A percentile compares a stretch with the other conserved stretches of the same genome.
Evolutionary conservation across 106 monocot species (phyloP).

Genomic region (Apostasia ramifera): DNA sequence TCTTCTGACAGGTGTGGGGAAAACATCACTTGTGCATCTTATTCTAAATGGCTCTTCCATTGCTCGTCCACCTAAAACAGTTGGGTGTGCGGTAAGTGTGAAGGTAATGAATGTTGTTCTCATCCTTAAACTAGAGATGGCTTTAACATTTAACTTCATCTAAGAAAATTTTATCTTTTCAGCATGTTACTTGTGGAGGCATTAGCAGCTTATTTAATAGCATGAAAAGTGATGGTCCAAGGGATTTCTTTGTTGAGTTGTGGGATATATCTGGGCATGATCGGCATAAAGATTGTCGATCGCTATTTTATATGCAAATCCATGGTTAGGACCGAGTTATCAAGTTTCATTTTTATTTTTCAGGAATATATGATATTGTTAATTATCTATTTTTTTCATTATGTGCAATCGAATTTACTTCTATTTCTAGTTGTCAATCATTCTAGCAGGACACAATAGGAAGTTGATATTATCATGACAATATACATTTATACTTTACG

Average conservation of each 20-base stretch:
- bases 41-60: conserved; percentile 63
- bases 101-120: conserved; percentile 35
- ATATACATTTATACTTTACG: too few species aligned
- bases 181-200: conserved; percentile 82
- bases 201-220: conserved; percentile 65
- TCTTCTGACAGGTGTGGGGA: conserved; percentile 60
- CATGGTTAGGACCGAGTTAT: conserved; percentile 37
- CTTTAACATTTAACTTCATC: background rate
- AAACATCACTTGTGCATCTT: conserved; percentile 83
- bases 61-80: conserved; percentile 57
- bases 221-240: conserved; percentile 62
- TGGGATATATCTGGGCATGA: conserved; percentile 94
- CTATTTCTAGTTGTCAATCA: too few species aligned
- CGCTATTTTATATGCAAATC: conserved; percentile 80
- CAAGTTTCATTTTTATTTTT: too few species aligned
- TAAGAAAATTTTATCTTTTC: conserved; percentile 9
- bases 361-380: too few species aligned
- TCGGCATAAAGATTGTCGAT: conserved; percentile 77
- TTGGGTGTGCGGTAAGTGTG: conserved; percentile 74
- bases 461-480: too few species aligned
- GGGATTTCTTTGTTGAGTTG: conserved; percentile 87
- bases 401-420: too few species aligned
- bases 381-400: too few species aligned
- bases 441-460: too few species aligned
- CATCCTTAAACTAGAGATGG: background rate